A percentile compares a stretch with the other conserved stretches of the same genome.
These are phyloP conservation scores for Yamadazyma dendronema DNA, from an alignment of 1,139 yeast species.

Conservation along the genomic window DNA sequence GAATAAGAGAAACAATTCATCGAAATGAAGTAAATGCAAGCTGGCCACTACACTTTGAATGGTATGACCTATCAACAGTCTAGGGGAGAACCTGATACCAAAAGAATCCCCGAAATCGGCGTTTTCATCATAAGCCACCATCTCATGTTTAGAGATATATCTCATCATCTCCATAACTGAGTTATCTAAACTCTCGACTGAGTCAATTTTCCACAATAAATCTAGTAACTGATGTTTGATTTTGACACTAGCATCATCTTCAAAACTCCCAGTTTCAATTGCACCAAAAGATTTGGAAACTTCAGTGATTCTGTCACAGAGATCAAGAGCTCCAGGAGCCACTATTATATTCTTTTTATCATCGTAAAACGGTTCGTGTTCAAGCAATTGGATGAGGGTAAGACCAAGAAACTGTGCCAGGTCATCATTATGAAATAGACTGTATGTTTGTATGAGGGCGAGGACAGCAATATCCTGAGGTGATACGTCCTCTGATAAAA, in stretches of 20 bases:
- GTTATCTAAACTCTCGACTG: slow-evolving; percentile 35
- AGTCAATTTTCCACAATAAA: slow-evolving; percentile 31
- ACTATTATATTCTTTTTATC: slow-evolving; percentile 21
- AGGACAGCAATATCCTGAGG: slow-evolving; percentile 35
- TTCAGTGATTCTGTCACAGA: slow-evolving; percentile 18
- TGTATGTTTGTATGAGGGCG: slow-evolving; percentile 7
- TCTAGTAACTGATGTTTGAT: slow-evolving; percentile 10
- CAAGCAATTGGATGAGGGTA: slow-evolving; percentile 21
- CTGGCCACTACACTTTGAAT: slow-evolving; percentile 43
- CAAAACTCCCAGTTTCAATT: background rate
- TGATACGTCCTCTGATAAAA: slow-evolving; percentile 32
- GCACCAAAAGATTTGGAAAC: slow-evolving; percentile 5
- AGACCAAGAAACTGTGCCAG: slow-evolving; percentile 15
- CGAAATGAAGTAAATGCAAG: slow-evolving; percentile 56
- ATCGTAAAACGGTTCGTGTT: slow-evolving; percentile 25
- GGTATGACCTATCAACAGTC: slow-evolving; percentile 39
- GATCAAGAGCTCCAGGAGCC: slow-evolving; percentile 27
- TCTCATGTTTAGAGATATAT: slow-evolving; percentile 4
- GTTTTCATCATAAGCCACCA: slow-evolving; percentile 7
- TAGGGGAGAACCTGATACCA: slow-evolving; percentile 23
- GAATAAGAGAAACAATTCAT: slow-evolving; percentile 55
- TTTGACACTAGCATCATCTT: background rate
- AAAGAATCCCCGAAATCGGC: slow-evolving; percentile 1
- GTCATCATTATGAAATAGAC: slow-evolving; percentile 15
- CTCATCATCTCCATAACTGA: slow-evolving; percentile 13